Base-by-base conservation (phyloP, 2,329 filamentous ascomycete species). In the Beauveria varroae region DNA sequence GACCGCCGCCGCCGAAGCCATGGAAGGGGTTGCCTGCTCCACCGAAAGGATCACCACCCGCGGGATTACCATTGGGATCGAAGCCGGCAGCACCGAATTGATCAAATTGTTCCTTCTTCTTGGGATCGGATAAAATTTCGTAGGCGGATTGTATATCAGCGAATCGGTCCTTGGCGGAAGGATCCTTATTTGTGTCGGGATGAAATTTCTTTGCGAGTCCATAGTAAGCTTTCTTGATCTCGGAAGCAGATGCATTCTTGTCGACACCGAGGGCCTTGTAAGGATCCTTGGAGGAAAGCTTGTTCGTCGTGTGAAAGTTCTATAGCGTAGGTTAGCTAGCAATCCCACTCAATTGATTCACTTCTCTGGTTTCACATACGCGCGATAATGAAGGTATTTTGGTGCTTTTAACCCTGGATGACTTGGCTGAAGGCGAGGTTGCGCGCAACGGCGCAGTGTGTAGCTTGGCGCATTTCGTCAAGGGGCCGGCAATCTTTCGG, bases 141-240 rank as follows among this genome's bases (percentile, higher is more conserved):
- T 99, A 99, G 26, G 95, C 91, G 37, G 89, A 85, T 74, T 99
- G 95, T 60, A 96, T 91, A 68, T 97, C 93, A 65, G 88, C 84
- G 70, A 99, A 99, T 69, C 90, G 93, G 69, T 98, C 95, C 73
- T 98, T 98, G 41, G 95, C 93, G n/a, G 80, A 83, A 3, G 90
- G 75, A 68, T 98, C 95, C 74, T 98, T 98, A 81, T 98, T 99
- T 41, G 95, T 98, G 73, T 99, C 95, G 9, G 95, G 95, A 70
- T 99, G 95, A 73, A 86, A 99, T 72, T 98, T 99, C 76, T 99
- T 99, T 22, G 95, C 95, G 63, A 98, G 81, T 56, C 93, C 91
- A 73, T 99, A 99, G 79, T 99, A 99, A 3, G 95, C 93, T 75
- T 97, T 98, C 74, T 99, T 99, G 73, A 99, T 98, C 41, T 98